Conservation (phyloP, 2,329 filamentous ascomycete genomes). For the Aspergillus aculeatinus region DNA sequence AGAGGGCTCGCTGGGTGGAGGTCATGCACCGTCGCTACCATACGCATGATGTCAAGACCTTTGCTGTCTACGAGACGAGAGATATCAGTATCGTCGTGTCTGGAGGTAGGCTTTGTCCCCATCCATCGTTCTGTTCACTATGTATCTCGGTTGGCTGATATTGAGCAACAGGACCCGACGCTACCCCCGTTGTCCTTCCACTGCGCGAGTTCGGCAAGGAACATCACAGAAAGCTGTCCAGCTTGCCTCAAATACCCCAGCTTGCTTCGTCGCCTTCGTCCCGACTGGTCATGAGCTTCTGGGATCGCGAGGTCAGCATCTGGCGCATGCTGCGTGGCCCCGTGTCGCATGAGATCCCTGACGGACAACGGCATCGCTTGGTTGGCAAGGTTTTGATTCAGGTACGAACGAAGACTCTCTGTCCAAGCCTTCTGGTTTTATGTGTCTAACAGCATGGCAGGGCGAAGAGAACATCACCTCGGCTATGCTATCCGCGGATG, state of each 20-base stretch:
- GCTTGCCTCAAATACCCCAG: slow-evolving; percentile 75
- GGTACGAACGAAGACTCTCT: slow-evolving; percentile 27
- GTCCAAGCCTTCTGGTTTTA: neutral
- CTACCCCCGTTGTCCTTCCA: slow-evolving; percentile 77
- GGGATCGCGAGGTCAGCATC: slow-evolving; percentile 81
- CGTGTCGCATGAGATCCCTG: slow-evolving; percentile 50
- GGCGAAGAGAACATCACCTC: slow-evolving; percentile 83
- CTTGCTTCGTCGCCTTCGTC: slow-evolving; percentile 70
- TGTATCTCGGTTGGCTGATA: slow-evolving; percentile 10
- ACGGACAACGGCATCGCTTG: slow-evolving; percentile 45
- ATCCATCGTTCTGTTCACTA: neutral
- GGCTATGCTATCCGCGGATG: slow-evolving; percentile 68
- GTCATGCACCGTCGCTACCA: slow-evolving; percentile 85
- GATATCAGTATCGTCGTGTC: slow-evolving; percentile 85
- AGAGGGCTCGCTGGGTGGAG: slow-evolving; percentile 72
- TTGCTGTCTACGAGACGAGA: slow-evolving; percentile 83
- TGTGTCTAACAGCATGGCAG: slow-evolving; percentile 29
- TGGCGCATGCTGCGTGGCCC: slow-evolving; percentile 62
- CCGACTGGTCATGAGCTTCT: slow-evolving; percentile 84
- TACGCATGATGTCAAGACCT: slow-evolving; percentile 89
- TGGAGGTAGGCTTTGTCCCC: slow-evolving; percentile 63
- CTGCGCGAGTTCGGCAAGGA: slow-evolving; percentile 75
- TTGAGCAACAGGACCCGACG: slow-evolving; percentile 68
- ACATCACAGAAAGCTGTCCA: slow-evolving; percentile 77
- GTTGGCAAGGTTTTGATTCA: slow-evolving; percentile 65